Percentiles rank a stretch among this genome's conserved stretches.
Conservation (phyloP, 371 early-diverging fungal species). For the Haplosporangium sp. region DNA sequence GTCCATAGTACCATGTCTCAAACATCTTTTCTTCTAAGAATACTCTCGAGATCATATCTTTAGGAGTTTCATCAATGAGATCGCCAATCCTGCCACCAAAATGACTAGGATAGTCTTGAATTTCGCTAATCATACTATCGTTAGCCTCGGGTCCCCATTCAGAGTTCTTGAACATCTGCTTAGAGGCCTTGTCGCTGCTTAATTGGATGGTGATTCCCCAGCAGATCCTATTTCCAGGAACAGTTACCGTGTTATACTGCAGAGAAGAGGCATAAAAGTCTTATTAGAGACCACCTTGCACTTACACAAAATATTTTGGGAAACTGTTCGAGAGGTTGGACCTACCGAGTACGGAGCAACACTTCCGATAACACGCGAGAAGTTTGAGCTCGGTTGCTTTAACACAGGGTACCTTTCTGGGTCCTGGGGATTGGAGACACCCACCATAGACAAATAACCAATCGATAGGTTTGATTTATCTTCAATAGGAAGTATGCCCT, state of each 20-base stretch:
- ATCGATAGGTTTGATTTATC: constrained; percentile 18
- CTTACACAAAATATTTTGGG: too few relatives aligned
- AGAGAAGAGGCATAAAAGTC: background rate
- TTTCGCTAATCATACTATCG: constrained; percentile 20
- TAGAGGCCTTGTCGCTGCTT: background rate
- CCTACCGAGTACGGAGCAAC: constrained; percentile 25
- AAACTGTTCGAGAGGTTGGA: background rate
- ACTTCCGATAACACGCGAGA: constrained; percentile 18
- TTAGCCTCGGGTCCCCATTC: constrained; percentile 30
- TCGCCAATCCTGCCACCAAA: constrained; percentile 27
- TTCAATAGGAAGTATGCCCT: constrained; percentile 9
- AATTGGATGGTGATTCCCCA: constrained; percentile 25
- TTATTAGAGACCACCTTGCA: too few relatives aligned
- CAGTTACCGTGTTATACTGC: constrained; percentile 20
- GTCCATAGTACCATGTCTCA: constrained; percentile 36
- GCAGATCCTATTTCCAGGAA: constrained; percentile 25
- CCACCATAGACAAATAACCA: constrained; percentile 39
- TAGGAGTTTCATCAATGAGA: constrained; percentile 31
- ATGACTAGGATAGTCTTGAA: constrained; percentile 3
- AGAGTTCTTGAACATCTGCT: constrained; percentile 11
- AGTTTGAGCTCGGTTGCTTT: constrained; percentile 1
- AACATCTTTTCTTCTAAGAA: constrained; percentile 48
- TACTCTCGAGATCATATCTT: constrained; percentile 24
- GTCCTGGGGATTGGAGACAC: constrained; percentile 25
- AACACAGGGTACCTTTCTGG: constrained; percentile 26